Evolutionary conservation across 495 filamentous ascomycete species (phyloP).

Genomic region (Penicillium pulvis): DNA sequence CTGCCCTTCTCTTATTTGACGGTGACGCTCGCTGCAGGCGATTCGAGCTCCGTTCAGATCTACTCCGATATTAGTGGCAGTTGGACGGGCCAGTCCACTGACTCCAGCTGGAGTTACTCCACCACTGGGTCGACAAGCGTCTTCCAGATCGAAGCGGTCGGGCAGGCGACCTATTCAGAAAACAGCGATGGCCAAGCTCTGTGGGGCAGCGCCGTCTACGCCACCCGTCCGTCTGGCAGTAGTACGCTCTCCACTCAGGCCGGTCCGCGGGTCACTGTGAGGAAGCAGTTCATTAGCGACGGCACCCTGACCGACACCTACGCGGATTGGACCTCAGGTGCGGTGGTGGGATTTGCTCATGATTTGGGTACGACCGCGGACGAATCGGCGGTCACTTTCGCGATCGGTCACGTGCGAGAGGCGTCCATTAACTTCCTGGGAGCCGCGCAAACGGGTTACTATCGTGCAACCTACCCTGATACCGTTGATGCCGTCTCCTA

Average conservation of each 20-base stretch:
- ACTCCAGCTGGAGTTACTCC: constrained; percentile 29
- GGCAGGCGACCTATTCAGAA: constrained; percentile 31
- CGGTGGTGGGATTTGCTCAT: constrained; percentile 39
- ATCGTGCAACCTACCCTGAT: constrained; percentile 30
- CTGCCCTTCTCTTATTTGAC: constrained; percentile 79
- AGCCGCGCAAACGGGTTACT: constrained; percentile 40
- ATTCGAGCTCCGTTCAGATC: constrained; percentile 37
- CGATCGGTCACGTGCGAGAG: constrained; percentile 43
- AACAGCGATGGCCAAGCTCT: constrained; percentile 35
- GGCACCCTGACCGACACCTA: constrained; percentile 27
- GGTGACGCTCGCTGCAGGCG: constrained; percentile 51
- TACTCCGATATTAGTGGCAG: constrained; percentile 46
- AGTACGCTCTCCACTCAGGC: constrained; percentile 29
- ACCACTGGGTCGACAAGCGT: constrained; percentile 28
- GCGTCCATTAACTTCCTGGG: constrained; percentile 45
- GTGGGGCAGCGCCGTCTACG: constrained; percentile 47
- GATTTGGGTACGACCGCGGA: constrained; percentile 34
- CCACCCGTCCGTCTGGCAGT: constrained; percentile 27
- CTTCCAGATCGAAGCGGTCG: constrained; percentile 31
- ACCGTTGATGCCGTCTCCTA: constrained; percentile 31
- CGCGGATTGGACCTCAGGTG: constrained; percentile 29
- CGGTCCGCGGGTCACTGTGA: constrained; percentile 27
- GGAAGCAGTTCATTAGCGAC: constrained; percentile 32
- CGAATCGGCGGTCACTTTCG: constrained; percentile 39
- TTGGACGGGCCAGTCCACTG: constrained; percentile 42